Evolutionary conservation across 73 alveolate species (phyloP).

Genomic region (Chromera velia): DNA sequence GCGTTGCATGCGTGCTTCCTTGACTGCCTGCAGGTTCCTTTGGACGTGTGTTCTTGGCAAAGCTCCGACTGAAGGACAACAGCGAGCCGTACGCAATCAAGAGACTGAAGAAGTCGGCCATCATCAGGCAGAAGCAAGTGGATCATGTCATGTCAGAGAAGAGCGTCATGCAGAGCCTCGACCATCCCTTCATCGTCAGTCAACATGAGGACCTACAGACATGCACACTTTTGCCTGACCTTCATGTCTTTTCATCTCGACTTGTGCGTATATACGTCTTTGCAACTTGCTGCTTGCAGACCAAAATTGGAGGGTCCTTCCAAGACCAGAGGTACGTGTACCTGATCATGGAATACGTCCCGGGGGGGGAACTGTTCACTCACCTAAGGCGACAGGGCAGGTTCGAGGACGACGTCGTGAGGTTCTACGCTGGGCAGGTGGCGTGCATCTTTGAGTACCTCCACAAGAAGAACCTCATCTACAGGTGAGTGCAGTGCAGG

Average conservation of each 20-base stretch:
- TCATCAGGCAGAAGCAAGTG: constrained; percentile 66
- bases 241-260: neutral
- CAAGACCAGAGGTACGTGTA: constrained; percentile 70
- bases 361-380: constrained; percentile 76
- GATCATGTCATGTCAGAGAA: constrained; percentile 80
- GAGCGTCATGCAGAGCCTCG: constrained; percentile 63
- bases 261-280: neutral
- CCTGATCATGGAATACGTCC: constrained; percentile 68
- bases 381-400: constrained; percentile 55
- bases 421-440: constrained; percentile 72
- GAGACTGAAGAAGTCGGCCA: constrained; percentile 49
- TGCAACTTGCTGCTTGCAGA: too few relatives aligned
- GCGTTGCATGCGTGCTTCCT: too few relatives aligned
- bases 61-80: neutral
- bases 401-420: constrained; percentile 53
- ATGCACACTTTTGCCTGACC: neutral
- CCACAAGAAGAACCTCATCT: constrained; percentile 64
- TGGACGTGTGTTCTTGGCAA: neutral
- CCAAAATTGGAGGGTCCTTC: constrained; percentile 49
- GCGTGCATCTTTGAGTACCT: constrained; percentile 63
- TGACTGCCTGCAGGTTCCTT: neutral
- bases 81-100: neutral
- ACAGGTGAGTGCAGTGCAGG: constrained; percentile 55
- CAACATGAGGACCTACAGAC: neutral
- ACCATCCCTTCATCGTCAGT: constrained; percentile 76